Evolutionary conservation across 2,329 filamentous ascomycete species (phyloP).

Genomic region (Fulvia fulva): DNA sequence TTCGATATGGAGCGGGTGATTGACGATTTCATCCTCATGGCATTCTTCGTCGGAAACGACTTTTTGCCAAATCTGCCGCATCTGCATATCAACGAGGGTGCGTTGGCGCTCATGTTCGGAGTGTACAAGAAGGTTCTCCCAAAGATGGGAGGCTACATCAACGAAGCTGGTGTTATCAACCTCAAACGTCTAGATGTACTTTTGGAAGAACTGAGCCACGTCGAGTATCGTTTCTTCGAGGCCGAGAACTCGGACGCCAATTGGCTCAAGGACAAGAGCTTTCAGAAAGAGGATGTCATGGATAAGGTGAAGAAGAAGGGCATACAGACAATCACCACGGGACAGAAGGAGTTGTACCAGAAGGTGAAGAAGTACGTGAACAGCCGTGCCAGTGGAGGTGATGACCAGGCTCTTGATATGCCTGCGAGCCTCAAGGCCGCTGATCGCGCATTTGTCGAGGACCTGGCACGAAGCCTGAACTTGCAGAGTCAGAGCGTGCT

Average conservation of each 20-base stretch:
- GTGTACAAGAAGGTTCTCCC: constrained; percentile 90
- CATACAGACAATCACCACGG: constrained; percentile 69
- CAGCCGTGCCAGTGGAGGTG: constrained; percentile 54
- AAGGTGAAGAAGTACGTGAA: constrained; percentile 78
- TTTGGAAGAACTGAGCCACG: constrained; percentile 77
- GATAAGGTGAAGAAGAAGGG: constrained; percentile 57
- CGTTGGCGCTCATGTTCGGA: constrained; percentile 93
- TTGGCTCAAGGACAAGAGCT: constrained; percentile 86
- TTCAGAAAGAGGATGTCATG: constrained; percentile 65
- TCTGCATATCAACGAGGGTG: constrained; percentile 97
- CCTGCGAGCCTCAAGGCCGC: constrained; percentile 68
- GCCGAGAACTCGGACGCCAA: constrained; percentile 80
- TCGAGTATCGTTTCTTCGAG: constrained; percentile 92
- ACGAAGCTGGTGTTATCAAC: constrained; percentile 90
- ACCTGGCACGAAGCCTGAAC: constrained; percentile 68
- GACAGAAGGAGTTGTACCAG: constrained; percentile 77
- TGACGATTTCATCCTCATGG: constrained; percentile 99
- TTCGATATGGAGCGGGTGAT: constrained; percentile 96
- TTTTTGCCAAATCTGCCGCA: constrained; percentile 96
- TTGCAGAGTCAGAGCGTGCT: constrained; percentile 62
- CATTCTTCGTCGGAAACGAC: constrained; percentile 98
- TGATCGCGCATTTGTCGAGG: constrained; percentile 90
- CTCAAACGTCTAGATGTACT: constrained; percentile 72
- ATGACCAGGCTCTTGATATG: constrained; percentile 63
- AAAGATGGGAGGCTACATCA: constrained; percentile 88